Conservation (phyloP, 768 basidiomycete species). For the Udeniomyces megalosporus region DNA sequence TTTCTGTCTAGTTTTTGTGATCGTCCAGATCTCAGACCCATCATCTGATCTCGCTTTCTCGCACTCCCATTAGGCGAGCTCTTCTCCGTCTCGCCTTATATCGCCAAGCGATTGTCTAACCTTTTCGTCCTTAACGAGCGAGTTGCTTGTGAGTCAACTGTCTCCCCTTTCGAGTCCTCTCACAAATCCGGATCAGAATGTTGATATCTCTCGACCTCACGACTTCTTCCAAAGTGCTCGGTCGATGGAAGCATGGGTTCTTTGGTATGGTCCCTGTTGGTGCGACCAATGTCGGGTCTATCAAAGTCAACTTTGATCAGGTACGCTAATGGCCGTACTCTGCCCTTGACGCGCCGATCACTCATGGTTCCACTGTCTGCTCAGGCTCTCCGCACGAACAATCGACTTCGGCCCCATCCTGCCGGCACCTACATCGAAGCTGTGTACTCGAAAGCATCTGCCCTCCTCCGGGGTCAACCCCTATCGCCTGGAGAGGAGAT, state of each 20-base stretch:
- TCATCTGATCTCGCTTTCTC: neutral
- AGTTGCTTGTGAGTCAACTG: slow-evolving; percentile 42
- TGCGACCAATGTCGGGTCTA: slow-evolving; percentile 93
- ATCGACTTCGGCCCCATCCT: slow-evolving; percentile 44
- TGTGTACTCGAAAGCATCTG: slow-evolving; percentile 68
- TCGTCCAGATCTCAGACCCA: neutral
- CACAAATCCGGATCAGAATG: neutral
- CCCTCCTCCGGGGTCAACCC: slow-evolving; percentile 73
- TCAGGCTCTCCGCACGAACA: slow-evolving; percentile 76
- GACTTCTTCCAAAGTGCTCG: slow-evolving; percentile 40
- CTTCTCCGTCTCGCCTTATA: slow-evolving; percentile 90
- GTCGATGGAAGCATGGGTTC: slow-evolving; percentile 88
- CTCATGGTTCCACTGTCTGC: neutral
- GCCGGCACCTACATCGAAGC: slow-evolving; percentile 84
- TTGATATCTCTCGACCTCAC: neutral
- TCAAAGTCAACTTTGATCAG: slow-evolving; percentile 88
- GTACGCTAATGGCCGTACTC: slow-evolving; percentile 29
- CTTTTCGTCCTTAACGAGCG: slow-evolving; percentile 97
- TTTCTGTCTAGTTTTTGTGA: neutral
- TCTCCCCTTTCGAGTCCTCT: neutral
- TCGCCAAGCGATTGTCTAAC: slow-evolving; percentile 78
- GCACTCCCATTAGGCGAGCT: slow-evolving; percentile 57
- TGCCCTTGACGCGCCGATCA: neutral
- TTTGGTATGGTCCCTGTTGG: slow-evolving; percentile 96
- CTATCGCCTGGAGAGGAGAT: slow-evolving; percentile 78